phyloP scores from a whole-genome alignment of 164 flowering plant species.

The Annona cherimola region DNA sequence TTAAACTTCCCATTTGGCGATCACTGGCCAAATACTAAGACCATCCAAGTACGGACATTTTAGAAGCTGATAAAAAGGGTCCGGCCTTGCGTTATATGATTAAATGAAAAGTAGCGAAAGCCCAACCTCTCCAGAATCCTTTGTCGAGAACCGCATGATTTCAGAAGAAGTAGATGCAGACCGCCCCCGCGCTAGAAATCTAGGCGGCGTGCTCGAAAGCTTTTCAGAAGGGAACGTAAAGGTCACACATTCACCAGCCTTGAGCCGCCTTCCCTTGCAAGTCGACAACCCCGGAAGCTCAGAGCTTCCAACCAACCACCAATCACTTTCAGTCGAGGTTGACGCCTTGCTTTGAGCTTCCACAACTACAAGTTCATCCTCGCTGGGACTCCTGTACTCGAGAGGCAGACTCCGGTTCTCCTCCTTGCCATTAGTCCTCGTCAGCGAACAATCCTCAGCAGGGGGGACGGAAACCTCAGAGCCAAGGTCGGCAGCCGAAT shows the following conservation, averaged over 20 bases:
- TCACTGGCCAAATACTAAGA: background rate
- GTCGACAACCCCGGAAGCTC: conserved; percentile 83
- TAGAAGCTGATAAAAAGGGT: background rate
- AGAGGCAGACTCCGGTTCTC: conserved; percentile 8
- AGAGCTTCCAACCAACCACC: conserved; percentile 76
- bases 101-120: background rate
- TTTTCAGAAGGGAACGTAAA: conserved; percentile 58
- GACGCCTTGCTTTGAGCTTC: conserved; percentile 6
- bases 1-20: background rate
- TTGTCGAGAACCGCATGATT: conserved; percentile 83
- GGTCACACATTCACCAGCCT: conserved; percentile 54
- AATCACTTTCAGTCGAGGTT: conserved; percentile 27
- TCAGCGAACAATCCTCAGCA: background rate
- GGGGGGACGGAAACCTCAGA: background rate
- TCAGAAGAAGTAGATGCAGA: conserved; percentile 55
- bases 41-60: background rate
- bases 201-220: conserved; percentile 28
- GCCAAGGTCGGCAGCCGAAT: background rate
- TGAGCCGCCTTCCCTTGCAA: conserved; percentile 74
- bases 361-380: conserved; percentile 2
- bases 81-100: no score
- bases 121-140: conserved; percentile 67
- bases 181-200: conserved; percentile 52
- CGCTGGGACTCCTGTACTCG: background rate
- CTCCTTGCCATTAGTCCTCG: background rate